Base-by-base conservation (phyloP, 116 monocot species). In the Zostera marina region DNA sequence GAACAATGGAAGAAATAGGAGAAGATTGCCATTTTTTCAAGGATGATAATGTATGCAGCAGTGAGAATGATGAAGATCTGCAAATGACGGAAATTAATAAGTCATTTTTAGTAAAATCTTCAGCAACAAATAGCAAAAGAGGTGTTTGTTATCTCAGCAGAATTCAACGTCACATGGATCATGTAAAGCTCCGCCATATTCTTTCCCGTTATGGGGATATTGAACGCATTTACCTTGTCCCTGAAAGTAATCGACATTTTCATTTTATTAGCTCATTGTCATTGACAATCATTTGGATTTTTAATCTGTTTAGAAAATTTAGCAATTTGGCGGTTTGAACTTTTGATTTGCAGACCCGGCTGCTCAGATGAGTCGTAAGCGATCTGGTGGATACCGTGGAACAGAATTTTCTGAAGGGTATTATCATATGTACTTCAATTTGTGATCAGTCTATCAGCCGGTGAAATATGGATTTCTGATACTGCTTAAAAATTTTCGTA, bases 81-180 rank as follows among this genome's bases (percentile, higher is more conserved):
- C 14, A n/a, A 55, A 21, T 5, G 20, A 52, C 16, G 4, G 52
- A 52, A 0, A 52, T 22, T 12, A 38, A 14, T 13, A 22, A 55
- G 38, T 24, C 13, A 7, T 53, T 11, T 5, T 23, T 9, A 8
- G 38, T 5, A n/a, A 55, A 55, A 9, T 38, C 55, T 0, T 13
- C 25, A 4, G 12, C 0, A 7, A 14, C 26, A 71, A 41, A 13
- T 22, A 39, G 25, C 24, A 84, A 77, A 62, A 68, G 72, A 42
- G 92, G 88, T 13, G 71, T 93, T 7, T 93, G 92, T 66, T 93
- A 93, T 58, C 58, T 93, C 57, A 93, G 92, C 23, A 63, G 92
- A 32, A 68, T 93, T 54, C 87, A 83, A 1, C 83, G 81, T 0
- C 76, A 75, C 61, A 87, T 93, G 92, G 81, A 87, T 42, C 88